Evolutionary conservation across 2,329 filamentous ascomycete genomes (phyloP).

Genomic region (Colletotrichum navitas): DNA sequence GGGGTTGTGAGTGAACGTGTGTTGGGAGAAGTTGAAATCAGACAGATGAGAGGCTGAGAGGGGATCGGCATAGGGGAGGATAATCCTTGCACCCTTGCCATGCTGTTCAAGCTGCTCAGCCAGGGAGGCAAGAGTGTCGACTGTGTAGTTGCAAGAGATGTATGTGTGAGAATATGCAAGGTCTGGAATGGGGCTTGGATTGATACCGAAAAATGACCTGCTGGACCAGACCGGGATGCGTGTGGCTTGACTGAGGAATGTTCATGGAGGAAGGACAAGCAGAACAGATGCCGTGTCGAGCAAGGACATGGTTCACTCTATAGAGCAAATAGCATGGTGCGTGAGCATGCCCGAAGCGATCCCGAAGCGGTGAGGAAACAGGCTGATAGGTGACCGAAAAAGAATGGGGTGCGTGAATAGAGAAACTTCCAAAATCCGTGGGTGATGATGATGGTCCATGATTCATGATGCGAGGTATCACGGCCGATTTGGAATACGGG

Average conservation of each 20-base stretch:
- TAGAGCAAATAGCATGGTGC: conserved; percentile 4
- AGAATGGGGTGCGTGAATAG: conserved; percentile 18
- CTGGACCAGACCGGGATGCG: conserved; percentile 24
- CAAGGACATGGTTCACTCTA: conserved; percentile 5
- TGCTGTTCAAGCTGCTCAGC: not conserved
- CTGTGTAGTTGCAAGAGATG: not conserved
- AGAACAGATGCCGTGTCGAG: conserved; percentile 16
- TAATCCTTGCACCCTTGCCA: conserved; percentile 20
- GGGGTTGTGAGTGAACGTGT: conserved; percentile 21
- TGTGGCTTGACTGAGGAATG: conserved; percentile 31
- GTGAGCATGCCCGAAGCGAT: conserved; percentile 15
- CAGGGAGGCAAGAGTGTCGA: conserved; percentile 1
- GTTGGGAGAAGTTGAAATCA: conserved; percentile 17
- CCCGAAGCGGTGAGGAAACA: conserved; percentile 26
- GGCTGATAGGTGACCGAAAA: conserved; percentile 4
- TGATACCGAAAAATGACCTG: conserved; percentile 17
- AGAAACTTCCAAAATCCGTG: not conserved
- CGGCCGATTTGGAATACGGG: conserved; percentile 30
- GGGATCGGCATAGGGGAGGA: conserved; percentile 30
- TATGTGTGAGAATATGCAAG: not conserved
- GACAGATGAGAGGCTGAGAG: conserved; percentile 33
- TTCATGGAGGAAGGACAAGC: conserved; percentile 10
- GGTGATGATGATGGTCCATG: conserved; percentile 9
- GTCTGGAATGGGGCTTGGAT: conserved; percentile 21
- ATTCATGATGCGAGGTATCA: conserved; percentile 31